Percentiles rank a stretch among this genome's conserved stretches.
These are phyloP conservation scores for Alternaria metachromatica DNA, from an alignment of 2,329 filamentous ascomycete species.

Conservation along the genomic window DNA sequence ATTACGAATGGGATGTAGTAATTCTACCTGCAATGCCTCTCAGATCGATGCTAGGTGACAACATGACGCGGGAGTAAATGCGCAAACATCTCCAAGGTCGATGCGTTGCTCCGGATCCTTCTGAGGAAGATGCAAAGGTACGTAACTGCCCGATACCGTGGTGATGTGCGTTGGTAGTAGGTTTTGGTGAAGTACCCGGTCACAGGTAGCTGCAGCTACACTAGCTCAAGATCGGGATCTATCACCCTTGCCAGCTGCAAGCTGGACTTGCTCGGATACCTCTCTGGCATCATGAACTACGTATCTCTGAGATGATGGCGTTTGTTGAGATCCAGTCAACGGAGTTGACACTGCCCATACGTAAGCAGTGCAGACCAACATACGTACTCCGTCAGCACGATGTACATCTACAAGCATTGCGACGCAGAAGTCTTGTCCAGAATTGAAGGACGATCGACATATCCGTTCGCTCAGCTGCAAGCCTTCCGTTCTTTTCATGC, in stretches of 20 bases:
- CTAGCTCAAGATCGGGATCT: not conserved
- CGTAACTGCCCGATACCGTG: not conserved
- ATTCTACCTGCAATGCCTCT: not conserved
- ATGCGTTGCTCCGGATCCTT: not conserved
- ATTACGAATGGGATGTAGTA: not conserved
- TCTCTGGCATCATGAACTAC: not conserved
- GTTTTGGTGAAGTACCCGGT: not conserved
- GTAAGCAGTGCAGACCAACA: not conserved
- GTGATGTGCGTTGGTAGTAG: not conserved
- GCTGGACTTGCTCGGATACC: not conserved
- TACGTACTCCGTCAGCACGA: not conserved
- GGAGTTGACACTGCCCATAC: not conserved
- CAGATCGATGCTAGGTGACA: not conserved
- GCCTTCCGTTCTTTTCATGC: not conserved
- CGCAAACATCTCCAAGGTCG: not conserved
- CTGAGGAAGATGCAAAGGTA: not conserved
- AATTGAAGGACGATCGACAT: not conserved
- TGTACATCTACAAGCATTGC: not conserved
- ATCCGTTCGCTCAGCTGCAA: not conserved
- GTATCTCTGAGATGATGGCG: not conserved
- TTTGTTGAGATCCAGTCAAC: not conserved
- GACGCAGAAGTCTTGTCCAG: not conserved
- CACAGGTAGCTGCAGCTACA: not conserved
- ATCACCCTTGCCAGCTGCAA: not conserved
- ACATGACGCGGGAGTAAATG: not conserved